A percentile compares a stretch with the other conserved stretches of the same genome.
Conservation (phyloP, 1,139 yeast species). For the Pichia sp. region DNA sequence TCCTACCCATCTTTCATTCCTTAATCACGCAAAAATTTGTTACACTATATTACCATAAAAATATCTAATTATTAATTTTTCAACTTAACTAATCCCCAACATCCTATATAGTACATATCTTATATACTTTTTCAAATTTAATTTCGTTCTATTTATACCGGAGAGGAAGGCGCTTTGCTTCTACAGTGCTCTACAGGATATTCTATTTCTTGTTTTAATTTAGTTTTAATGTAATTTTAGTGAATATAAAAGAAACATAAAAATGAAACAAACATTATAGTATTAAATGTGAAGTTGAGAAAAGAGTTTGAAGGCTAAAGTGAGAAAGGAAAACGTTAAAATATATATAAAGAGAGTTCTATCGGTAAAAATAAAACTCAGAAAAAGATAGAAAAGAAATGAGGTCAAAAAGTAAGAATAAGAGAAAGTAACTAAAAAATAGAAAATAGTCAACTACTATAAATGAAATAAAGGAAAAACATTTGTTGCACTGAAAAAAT, state of each 20-base stretch:
- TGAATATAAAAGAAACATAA: conserved; percentile 1
- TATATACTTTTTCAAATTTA: neutral
- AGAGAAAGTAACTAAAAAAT: conserved; percentile 1
- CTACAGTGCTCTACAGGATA: too few species aligned
- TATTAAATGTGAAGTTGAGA: neutral
- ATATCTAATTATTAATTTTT: neutral
- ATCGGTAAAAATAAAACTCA: conserved; percentile 4
- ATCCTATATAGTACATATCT: too few species aligned
- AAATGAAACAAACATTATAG: neutral
- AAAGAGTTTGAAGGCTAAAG: conserved; percentile 8
- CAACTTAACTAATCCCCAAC: neutral
- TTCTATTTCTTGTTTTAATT: neutral
- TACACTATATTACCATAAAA: neutral
- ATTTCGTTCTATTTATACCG: neutral
- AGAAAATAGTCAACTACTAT: neutral
- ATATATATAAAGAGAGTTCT: conserved; percentile 5
- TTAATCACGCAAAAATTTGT: neutral
- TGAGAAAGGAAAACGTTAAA: conserved; percentile 2
- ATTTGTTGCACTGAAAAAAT: neutral
- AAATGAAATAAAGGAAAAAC: neutral
- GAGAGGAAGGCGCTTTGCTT: too few species aligned
- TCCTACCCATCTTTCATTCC: neutral
- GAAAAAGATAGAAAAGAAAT: conserved; percentile 1
- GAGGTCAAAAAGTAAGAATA: neutral
- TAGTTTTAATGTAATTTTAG: neutral